Base-by-base conservation (phyloP, 169 alveolate genomes). In the Plasmodium yoelii region DNA sequence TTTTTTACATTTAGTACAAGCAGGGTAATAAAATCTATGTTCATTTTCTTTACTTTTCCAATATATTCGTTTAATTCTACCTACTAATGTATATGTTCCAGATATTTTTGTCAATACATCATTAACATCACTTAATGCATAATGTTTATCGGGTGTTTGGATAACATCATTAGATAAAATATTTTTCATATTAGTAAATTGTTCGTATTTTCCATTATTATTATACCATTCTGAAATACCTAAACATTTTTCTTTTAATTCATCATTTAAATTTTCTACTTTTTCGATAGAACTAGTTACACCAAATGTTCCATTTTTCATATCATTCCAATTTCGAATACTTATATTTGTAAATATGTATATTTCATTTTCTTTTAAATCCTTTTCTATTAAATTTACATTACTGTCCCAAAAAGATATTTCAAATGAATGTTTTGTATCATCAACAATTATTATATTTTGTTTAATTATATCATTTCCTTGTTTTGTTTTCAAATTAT, bases 11-110 rank as follows among this genome's bases (percentile, higher is more conserved):
- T 71, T 91, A 26, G 93, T 89, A 68, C 95, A 93, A 46, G 95
- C 87, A 53, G 91, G 94, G 71, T 93, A 93, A 91, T 89, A 90
- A 86, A 93, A 87, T 13, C 93, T 57, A 47, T 68, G 86, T 19
- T 59, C 88, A 15, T 93, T 93, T 68, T 93, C 95, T 73, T 88
- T 90, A 57, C 93, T 91, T 84, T 93, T 93, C 95, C 95, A 93
- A 71, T 73, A 91, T 18, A 93, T 75, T 70, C 91, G 87, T 53
- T 93, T 88, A 61, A 93, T 73, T 65, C 93, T 90, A 12, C 93
- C 94, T 56, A 65, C 87, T 24, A 93, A 24, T 6, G 77, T 69
- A 75, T 63, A 93, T 22, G 88, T 67, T n/a, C 95, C 95, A 53
- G 88, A 63, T 28, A 60, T 49, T 77, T 74, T 64, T n/a, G 73